These are phyloP conservation scores for Lodderomyces metapsilosis DNA, from an alignment of 1,139 yeast genomes.

Conservation along the genomic window DNA sequence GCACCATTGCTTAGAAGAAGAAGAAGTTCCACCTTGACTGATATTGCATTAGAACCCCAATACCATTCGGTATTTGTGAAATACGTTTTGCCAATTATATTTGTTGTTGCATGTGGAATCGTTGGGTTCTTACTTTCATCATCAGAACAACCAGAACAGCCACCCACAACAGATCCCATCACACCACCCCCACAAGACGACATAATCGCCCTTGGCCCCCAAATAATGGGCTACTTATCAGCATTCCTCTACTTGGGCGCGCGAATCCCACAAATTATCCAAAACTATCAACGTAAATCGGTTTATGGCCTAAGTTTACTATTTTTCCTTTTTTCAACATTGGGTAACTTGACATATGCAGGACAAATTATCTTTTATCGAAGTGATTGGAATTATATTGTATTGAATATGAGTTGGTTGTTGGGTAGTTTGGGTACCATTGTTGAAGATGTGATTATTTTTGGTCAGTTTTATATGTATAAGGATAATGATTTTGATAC, in stretches of 20 bases:
- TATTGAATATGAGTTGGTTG: slow-evolving; percentile 69
- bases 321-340: slow-evolving; percentile 70
- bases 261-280: slow-evolving; percentile 75
- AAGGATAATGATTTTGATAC: slow-evolving; percentile 25
- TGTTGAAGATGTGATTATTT: slow-evolving; percentile 62
- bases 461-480: slow-evolving; percentile 64
- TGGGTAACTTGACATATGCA: slow-evolving; percentile 78
- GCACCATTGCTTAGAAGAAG: slow-evolving; percentile 21
- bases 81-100: slow-evolving; percentile 57
- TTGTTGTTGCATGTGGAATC: slow-evolving; percentile 68
- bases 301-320: slow-evolving; percentile 73
- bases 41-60: slow-evolving; percentile 43
- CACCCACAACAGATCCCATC: slow-evolving; percentile 10
- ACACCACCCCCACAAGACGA: slow-evolving; percentile 9
- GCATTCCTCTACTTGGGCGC: slow-evolving; percentile 74
- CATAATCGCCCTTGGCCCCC: slow-evolving; percentile 56
- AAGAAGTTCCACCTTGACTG: slow-evolving; percentile 45
- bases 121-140: slow-evolving; percentile 48
- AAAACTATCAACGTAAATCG: slow-evolving; percentile 65
- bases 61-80: slow-evolving; percentile 47
- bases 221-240: slow-evolving; percentile 67
- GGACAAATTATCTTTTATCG: slow-evolving; percentile 70
- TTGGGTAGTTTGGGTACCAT: slow-evolving; percentile 75
- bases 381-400: slow-evolving; percentile 56
- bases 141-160: slow-evolving; percentile 14